Percentiles rank a stretch among this genome's conserved stretches.
These are phyloP conservation scores for Isoetes engelmannii DNA, from an alignment of 83 land plant species.

Conservation along the genomic window DNA sequence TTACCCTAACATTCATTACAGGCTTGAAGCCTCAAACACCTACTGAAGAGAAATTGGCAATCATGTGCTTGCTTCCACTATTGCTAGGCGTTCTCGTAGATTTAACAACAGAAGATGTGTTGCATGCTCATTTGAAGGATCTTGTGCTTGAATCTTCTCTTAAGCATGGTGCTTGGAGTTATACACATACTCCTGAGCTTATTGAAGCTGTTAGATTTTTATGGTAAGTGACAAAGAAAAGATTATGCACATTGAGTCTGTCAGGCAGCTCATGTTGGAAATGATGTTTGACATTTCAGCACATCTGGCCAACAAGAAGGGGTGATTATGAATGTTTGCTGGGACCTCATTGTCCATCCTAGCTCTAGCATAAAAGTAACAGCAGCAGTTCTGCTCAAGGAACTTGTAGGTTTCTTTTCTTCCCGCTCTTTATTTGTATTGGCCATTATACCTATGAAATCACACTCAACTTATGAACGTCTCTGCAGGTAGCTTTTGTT, in stretches of 20 bases:
- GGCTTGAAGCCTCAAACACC: conserved; percentile 70
- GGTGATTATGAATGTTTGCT: conserved; percentile 62
- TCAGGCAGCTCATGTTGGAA: too few relatives aligned
- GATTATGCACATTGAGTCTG: too few relatives aligned
- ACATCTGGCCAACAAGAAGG: conserved; percentile 76
- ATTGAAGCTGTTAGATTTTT: conserved; percentile 80
- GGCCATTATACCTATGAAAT: too few relatives aligned
- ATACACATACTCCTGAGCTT: conserved; percentile 45
- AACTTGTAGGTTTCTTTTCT: conserved; percentile 49
- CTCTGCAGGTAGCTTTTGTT: conserved; percentile 61
- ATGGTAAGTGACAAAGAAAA: conserved; percentile 39
- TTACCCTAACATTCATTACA: conserved; percentile 25
- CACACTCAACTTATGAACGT: background rate
- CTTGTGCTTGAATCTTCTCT: conserved; percentile 47
- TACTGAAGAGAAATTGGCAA: conserved; percentile 53
- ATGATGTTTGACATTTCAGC: conserved; percentile 34
- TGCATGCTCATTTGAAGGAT: conserved; percentile 54
- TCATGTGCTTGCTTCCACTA: conserved; percentile 67
- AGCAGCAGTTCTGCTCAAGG: conserved; percentile 74
- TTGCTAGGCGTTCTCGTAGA: conserved; percentile 82
- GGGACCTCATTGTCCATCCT: conserved; percentile 93
- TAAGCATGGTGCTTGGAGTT: conserved; percentile 42
- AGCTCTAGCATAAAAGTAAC: conserved; percentile 57
- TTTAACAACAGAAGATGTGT: conserved; percentile 40
- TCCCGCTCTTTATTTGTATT: background rate